These are phyloP conservation scores for Aurantiochytrium sp. DNA, from an alignment of 108 stramenopile genomes.

Conservation along the genomic window DNA sequence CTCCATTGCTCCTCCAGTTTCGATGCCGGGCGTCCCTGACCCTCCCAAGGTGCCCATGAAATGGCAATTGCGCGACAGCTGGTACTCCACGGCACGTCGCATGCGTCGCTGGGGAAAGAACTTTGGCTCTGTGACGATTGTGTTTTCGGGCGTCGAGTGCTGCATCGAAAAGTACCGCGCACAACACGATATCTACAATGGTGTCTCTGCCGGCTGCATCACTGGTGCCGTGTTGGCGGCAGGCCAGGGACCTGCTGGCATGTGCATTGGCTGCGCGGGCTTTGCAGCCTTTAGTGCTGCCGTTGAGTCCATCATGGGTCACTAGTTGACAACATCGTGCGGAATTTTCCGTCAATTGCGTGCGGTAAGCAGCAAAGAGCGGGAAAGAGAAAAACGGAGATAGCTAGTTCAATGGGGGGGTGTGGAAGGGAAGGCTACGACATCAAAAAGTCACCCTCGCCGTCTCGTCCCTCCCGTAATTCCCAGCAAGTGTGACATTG, in stretches of 20 bases:
- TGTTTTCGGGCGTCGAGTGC: conserved; percentile 35
- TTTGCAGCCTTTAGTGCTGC: conserved; percentile 33
- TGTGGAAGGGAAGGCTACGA: too few species aligned
- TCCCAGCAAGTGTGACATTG: too few species aligned
- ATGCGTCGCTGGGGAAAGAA: conserved; percentile 9
- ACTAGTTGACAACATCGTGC: not conserved
- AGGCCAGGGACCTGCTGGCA: conserved; percentile 24
- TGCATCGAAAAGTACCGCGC: conserved; percentile 25
- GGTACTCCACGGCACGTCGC: not conserved
- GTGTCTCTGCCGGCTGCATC: conserved; percentile 29
- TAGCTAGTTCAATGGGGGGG: too few species aligned
- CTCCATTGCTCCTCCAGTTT: conserved; percentile 8
- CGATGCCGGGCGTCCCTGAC: not conserved
- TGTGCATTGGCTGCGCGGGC: conserved; percentile 29
- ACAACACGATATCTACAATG: conserved; percentile 33
- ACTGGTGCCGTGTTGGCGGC: conserved; percentile 29
- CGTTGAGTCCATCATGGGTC: conserved; percentile 29
- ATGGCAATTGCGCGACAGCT: conserved; percentile 21
- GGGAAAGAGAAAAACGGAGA: too few species aligned
- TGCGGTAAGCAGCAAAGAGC: too few species aligned
- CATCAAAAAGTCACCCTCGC: too few species aligned
- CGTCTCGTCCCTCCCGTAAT: too few species aligned
- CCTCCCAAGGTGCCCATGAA: conserved; percentile 23
- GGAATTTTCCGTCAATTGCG: too few species aligned
- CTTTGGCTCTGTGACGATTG: conserved; percentile 21